phyloP scores from a whole-genome alignment of 2,329 filamentous ascomycete genomes.

The Exophiala aquamarina region DNA sequence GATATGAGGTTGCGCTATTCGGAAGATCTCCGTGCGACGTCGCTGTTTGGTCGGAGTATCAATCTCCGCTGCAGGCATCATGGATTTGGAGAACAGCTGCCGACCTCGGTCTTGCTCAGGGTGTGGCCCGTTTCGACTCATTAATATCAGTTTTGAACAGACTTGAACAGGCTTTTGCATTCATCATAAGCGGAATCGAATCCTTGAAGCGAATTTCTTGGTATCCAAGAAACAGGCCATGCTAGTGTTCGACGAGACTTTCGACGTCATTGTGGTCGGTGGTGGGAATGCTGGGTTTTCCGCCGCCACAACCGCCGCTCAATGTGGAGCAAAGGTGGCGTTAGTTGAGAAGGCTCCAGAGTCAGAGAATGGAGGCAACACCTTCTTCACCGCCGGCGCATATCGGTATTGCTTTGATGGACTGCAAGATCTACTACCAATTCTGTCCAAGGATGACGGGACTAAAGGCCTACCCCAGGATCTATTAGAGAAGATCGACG shows the following conservation, averaged over 20 bases:
- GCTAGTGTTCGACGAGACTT: neutral
- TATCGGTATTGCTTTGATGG: slow-evolving; percentile 60
- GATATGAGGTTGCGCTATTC: too few relatives aligned
- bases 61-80: too few relatives aligned
- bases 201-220: too few relatives aligned
- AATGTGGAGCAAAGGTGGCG: slow-evolving; percentile 50
- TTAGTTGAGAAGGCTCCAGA: slow-evolving; percentile 62
- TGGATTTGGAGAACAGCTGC: too few relatives aligned
- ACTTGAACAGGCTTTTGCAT: too few relatives aligned
- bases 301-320: slow-evolving; percentile 57
- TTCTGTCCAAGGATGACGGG: slow-evolving; percentile 61
- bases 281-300: slow-evolving; percentile 65
- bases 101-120: too few relatives aligned
- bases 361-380: slow-evolving; percentile 63
- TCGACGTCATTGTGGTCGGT: slow-evolving; percentile 54
- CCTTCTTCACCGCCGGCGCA: slow-evolving; percentile 65
- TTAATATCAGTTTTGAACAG: too few relatives aligned
- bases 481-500: slow-evolving; percentile 52
- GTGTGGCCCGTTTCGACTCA: too few relatives aligned
- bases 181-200: too few relatives aligned
- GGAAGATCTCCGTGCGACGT: too few relatives aligned
- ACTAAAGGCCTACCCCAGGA: slow-evolving; percentile 27
- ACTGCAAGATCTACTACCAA: slow-evolving; percentile 56
- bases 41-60: too few relatives aligned
- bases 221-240: too few relatives aligned